Evolutionary conservation across 129 eudicot species (phyloP), one percentile per base, ranked within the genome.

Genomic region (Centaurea solstitialis): DNA sequence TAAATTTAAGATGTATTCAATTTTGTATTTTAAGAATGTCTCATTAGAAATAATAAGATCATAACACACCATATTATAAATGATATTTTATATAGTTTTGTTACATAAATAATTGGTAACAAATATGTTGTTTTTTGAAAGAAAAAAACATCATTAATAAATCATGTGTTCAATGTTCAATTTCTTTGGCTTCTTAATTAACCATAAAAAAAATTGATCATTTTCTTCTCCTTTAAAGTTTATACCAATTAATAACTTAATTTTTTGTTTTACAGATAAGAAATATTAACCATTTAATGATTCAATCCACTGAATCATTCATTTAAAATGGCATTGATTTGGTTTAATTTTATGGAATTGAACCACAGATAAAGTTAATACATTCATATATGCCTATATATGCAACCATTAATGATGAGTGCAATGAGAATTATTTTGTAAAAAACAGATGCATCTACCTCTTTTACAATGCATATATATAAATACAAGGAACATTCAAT

Each of bases 361-460:
- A n/a, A n/a, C n/a, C n/a, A n/a, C n/a, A n/a, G n/a, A n/a, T n/a
- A n/a, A n/a, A n/a, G n/a, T n/a, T n/a, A n/a, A n/a, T n/a, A n/a
- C n/a, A n/a, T n/a, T n/a, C n/a, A n/a, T n/a, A n/a, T n/a, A n/a
- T n/a, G n/a, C n/a, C n/a, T n/a, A n/a, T n/a, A n/a, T n/a, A n/a
- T 41, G 30, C 38, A 70, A 82, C 47, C 68, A 71, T 76, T 67
- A 77, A 68, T 68, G 70, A 74, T 9, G 57, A 74, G 70, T 30
- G 70, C 84, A 65, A 62, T 38, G 59, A 40, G 70, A 67, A 40
- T 70, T 77, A 71, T 71, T 28, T 77, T 69, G 7, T 68, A n/a
- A 77, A 40, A 82, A 74, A 41, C 74, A 77, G 74, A 62, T 77
- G 82, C 70, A 82, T 82, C 86, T 82, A 82, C 86, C 86, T 24